These are phyloP conservation scores for Nicotiana benthamiana DNA, from an alignment of 257 asterid species.

Conservation along the genomic window DNA sequence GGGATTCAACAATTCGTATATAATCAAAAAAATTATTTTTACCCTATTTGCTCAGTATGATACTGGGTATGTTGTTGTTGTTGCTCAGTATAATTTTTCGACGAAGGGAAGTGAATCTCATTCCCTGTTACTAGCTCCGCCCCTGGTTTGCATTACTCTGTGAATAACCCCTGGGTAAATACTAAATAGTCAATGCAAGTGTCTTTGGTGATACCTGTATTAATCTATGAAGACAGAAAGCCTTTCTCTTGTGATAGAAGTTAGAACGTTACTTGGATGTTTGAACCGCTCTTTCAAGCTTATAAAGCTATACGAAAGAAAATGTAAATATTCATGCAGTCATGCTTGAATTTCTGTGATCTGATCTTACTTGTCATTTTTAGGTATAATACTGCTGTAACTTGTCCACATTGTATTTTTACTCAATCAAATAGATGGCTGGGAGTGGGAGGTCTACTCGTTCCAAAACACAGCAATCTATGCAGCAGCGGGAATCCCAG, in stretches of 20 bases:
- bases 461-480: conserved; percentile 29
- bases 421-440: conserved; percentile 42
- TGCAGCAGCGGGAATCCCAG: conserved; percentile 47
- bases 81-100: no score
- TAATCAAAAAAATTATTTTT: no score
- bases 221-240: neutral
- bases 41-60: no score
- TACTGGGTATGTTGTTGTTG: no score
- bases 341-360: neutral
- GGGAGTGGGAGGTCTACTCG: conserved; percentile 57
- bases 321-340: neutral
- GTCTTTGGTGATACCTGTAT: neutral
- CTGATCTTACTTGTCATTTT: neutral
- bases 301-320: neutral
- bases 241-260: neutral
- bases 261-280: neutral
- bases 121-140: no score
- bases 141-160: neutral
- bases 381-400: neutral
- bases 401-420: conserved; percentile 1
- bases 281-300: neutral
- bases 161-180: neutral
- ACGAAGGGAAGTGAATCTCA: no score
- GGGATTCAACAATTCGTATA: no score
- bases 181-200: neutral